Percentiles rank a stretch among this genome's conserved stretches.
phyloP scores from a whole-genome alignment of 116 monocot genomes.

The Zostera marina region DNA sequence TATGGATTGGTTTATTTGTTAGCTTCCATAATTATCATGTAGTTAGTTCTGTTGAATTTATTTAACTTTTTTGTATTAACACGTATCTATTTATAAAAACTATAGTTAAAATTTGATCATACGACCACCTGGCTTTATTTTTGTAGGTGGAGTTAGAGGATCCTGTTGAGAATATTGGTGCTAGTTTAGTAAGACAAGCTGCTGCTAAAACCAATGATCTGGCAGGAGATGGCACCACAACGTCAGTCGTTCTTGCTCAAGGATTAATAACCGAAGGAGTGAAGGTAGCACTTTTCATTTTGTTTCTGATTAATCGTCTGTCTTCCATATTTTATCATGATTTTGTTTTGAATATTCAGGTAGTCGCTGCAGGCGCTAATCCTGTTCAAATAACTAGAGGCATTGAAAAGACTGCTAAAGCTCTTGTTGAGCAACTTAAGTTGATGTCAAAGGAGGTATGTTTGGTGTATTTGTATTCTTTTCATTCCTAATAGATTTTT shows the following conservation, averaged over 20 bases:
- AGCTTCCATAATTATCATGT: neutral
- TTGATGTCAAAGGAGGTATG: constrained; percentile 58
- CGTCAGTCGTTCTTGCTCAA: constrained; percentile 72
- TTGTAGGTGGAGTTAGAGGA: constrained; percentile 62
- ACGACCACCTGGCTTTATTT: no score
- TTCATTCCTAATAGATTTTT: no score
- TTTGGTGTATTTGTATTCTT: neutral
- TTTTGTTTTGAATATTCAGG: constrained; percentile 16
- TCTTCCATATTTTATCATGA: neutral
- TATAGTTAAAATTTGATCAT: no score
- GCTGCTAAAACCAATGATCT: constrained; percentile 73
- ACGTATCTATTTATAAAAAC: no score
- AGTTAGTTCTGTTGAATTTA: neutral
- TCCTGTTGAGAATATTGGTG: constrained; percentile 71
- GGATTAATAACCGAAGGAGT: constrained; percentile 70
- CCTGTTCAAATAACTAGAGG: constrained; percentile 70
- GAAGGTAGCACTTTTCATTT: constrained; percentile 23
- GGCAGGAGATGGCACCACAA: constrained; percentile 74
- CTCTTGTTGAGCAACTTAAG: constrained; percentile 47
- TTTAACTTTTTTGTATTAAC: neutral
- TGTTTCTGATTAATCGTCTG: neutral
- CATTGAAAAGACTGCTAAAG: constrained; percentile 61
- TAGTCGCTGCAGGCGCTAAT: constrained; percentile 69
- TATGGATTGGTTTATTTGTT: neutral
- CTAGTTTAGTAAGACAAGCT: constrained; percentile 67